phyloP scores from a whole-genome alignment of 345 rosid genomes.

The Cardiospermum halicacabum region DNA sequence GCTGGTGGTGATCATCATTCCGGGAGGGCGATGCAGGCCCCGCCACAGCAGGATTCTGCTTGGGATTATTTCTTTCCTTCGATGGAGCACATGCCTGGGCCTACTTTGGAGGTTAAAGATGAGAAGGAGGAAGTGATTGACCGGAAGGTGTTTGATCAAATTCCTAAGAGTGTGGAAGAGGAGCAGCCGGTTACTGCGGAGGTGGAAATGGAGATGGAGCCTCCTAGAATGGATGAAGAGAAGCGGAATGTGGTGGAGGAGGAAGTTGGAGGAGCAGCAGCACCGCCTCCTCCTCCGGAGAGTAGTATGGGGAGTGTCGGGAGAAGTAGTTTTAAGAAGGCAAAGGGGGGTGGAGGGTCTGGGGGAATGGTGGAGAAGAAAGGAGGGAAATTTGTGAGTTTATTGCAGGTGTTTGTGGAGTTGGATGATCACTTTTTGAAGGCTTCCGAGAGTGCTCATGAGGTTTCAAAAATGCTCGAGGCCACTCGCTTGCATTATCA shows the following conservation, averaged over 20 bases:
- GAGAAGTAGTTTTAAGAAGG: constrained; percentile 25
- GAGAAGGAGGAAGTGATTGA: constrained; percentile 27
- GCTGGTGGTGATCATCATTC: too few species aligned
- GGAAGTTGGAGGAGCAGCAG: background rate
- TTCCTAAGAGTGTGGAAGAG: constrained; percentile 26
- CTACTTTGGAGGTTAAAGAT: constrained; percentile 48
- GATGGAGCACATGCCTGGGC: constrained; percentile 47
- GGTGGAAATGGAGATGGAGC: background rate
- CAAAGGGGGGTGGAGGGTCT: constrained; percentile 37
- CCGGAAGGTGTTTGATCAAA: constrained; percentile 35
- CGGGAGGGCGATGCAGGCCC: constrained; percentile 16
- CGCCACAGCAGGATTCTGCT: constrained; percentile 19
- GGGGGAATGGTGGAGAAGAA: constrained; percentile 37
- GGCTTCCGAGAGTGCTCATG: constrained; percentile 90
- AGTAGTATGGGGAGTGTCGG: constrained; percentile 22
- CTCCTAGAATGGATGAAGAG: background rate
- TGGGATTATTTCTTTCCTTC: constrained; percentile 45
- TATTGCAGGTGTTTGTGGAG: constrained; percentile 51
- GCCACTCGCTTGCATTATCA: constrained; percentile 93
- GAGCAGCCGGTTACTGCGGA: constrained; percentile 4
- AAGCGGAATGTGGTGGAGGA: constrained; percentile 18
- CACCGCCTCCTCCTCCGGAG: background rate
- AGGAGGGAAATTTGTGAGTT: constrained; percentile 24
- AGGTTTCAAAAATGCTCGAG: constrained; percentile 92
- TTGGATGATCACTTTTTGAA: constrained; percentile 87